Evolutionary conservation across 2,329 filamentous ascomycete genomes (phyloP), one percentile per base, ranked within the genome.

Genomic region (Zalaria sp.): DNA sequence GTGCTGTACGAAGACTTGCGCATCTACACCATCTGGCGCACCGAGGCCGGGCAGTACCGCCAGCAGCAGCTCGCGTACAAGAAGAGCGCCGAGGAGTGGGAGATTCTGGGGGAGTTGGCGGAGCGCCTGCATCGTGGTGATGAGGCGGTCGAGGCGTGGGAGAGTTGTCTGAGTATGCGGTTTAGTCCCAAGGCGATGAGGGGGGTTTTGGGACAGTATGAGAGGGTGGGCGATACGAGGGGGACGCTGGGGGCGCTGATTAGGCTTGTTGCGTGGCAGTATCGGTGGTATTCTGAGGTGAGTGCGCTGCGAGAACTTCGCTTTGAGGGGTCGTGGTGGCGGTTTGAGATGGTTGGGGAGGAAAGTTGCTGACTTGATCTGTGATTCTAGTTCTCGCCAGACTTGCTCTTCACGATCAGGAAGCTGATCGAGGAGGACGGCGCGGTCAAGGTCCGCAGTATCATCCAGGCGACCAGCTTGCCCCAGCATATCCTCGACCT

Each of bases 1-100:
- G 91, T 96, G 0, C 73, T 98, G 3, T 98, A 98, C 60, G 91
- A 98, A 61, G 91, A 98, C 56, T 73, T 98, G 11, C 84, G 91
- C 39, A 89, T 98, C 37, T 98, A 98, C 68, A 98, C 91, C 8
- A 98, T 98, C 61, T 98, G 91, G 91, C 81, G 91, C 43, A 96
- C 91, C 1, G 91, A 98, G 60, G 91, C 96, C 77, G 84, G 87
- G 0, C 89, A 96, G 59, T 95, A 88, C 58, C 81, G 85, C 25
- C 85, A 89, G 41, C 89, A 96, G 61, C 83, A 89, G 47, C 80
- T 94, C 61, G 81, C 93, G 50, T 98, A 96, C 68, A 91, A 91
- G 65, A 98, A 96, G 66, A 91, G 83, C 1, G 83, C 89, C 2
- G 87, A 94, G 51, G 91, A 98, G 60, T 98, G 91, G 91, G 91